Base-by-base conservation (phyloP, 495 filamentous ascomycete species). In the Schizothecium vesticola region DNA sequence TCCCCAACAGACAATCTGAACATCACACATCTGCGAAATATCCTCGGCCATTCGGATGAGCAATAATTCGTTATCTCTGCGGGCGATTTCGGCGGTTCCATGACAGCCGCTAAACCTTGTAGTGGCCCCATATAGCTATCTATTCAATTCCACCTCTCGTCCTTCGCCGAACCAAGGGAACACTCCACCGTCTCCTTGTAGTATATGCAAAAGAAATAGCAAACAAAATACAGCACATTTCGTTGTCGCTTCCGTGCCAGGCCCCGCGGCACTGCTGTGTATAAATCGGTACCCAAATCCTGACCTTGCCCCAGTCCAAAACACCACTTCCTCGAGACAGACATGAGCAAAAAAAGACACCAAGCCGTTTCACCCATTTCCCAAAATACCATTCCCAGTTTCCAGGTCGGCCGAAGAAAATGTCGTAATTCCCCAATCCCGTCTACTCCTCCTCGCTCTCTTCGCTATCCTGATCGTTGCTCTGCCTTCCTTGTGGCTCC, bases 401-500 rank as follows among this genome's bases (percentile, higher is more conserved):
- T 51, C 19, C 43, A 51, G 16, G 43, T n/a, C 19, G 19, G 7
- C 43, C 8, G 6, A 51, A 51, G 19, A 3, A 1, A 51, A n/a
- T 6, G 26, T 10, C 19, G 13, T 12, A 31, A 23, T 31, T 43
- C 63, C 19, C 13, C 29, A 22, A 56, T 61, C 59, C 29, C 16
- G 10, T 23, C 61, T 28, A 77, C 68, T 77, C 75, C 68, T 77
- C 75, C 69, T 76, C 75, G 65, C 75, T 77, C 55, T 76, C 72
- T n/a, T 77, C 75, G 22, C 69, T 71, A 5, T 74, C 73, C 25
- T 65, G 36, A 13, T 59, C 66, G 12, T 56, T 68, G 66, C 69
- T 70, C 26, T 16, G 65, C 67, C 59, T 78, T 72, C 2, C 62
- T 70, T 22, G 82, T 69, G 69, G 78, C 78, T 12, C 43, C 43